phyloP scores from a whole-genome alignment of 208 protist genomes.

The Herpetomonas muscarum region DNA sequence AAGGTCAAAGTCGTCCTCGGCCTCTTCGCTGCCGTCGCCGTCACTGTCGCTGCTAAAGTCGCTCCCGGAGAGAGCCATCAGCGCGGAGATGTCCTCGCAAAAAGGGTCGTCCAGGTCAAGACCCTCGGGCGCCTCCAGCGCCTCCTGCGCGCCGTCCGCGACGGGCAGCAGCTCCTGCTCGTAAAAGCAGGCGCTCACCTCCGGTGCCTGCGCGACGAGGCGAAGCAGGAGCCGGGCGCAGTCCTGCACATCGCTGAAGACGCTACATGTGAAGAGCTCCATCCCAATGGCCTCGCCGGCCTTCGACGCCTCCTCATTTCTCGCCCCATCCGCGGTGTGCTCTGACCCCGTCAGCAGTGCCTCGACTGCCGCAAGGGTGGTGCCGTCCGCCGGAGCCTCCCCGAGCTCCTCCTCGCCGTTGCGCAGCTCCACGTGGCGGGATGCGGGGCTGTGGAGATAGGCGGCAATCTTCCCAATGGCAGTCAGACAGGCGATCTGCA shows the following conservation, averaged over 20 bases:
- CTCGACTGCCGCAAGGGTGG: not conserved
- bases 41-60: slow-evolving; percentile 22
- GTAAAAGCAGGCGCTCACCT: slow-evolving; percentile 45
- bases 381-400: not conserved
- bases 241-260: slow-evolving; percentile 62
- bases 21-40: slow-evolving; percentile 6
- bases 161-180: slow-evolving; percentile 50
- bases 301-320: no score
- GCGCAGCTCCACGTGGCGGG: slow-evolving; percentile 42
- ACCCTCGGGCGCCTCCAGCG: slow-evolving; percentile 38
- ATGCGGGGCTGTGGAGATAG: slow-evolving; percentile 41
- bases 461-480: slow-evolving; percentile 91
- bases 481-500: slow-evolving; percentile 81
- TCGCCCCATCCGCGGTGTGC: no score
- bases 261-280: slow-evolving; percentile 61
- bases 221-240: slow-evolving; percentile 48
- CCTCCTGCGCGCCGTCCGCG: slow-evolving; percentile 54
- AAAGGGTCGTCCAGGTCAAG: slow-evolving; percentile 64
- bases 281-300: no score
- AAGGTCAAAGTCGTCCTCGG: slow-evolving; percentile 27
- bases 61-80: slow-evolving; percentile 53
- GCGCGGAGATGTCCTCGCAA: slow-evolving; percentile 38
- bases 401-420: slow-evolving; percentile 51
- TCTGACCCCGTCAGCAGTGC: not conserved
- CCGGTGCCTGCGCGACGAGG: slow-evolving; percentile 25